Percentiles rank a stretch among this genome's conserved stretches.
Evolutionary conservation across 2,329 filamentous ascomycete genomes (phyloP).

Genomic region (Botrytis fabae): DNA sequence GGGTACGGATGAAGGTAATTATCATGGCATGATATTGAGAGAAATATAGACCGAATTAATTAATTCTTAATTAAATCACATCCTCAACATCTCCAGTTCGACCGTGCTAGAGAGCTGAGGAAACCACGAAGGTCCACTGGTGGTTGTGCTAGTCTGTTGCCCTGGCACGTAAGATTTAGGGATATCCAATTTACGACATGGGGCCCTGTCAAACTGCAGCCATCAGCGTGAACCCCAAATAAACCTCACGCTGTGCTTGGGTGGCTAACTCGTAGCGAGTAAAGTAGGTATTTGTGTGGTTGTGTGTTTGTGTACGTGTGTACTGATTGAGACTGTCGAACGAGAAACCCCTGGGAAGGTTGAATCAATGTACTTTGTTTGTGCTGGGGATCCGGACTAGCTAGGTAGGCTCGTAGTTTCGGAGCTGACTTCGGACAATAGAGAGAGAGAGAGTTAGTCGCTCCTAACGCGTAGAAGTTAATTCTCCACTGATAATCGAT

Average conservation of each 20-base stretch:
- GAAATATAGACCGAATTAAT: not conserved
- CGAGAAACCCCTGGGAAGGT: not conserved
- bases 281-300: not conserved
- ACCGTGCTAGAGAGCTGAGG: not conserved
- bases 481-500: conserved; percentile 13
- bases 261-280: conserved; percentile 8
- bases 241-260: conserved; percentile 17
- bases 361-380: not conserved
- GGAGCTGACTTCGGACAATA: conserved; percentile 32
- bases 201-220: conserved; percentile 19
- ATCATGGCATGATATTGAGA: not conserved
- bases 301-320: not conserved
- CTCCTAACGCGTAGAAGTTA: conserved; percentile 25
- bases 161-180: conserved; percentile 20
- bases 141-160: conserved; percentile 9
- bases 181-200: conserved; percentile 15
- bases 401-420: not conserved
- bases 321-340: not conserved
- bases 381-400: not conserved
- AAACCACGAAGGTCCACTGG: not conserved
- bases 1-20: not conserved
- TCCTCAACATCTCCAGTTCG: not conserved
- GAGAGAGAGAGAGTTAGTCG: conserved; percentile 1
- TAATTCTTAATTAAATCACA: conserved; percentile 5
- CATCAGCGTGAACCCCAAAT: conserved; percentile 8